Percentiles rank a stretch among this genome's conserved stretches.
phyloP scores from a whole-genome alignment of 2,329 filamentous ascomycete genomes.

The Ceratocystis huliohia region DNA sequence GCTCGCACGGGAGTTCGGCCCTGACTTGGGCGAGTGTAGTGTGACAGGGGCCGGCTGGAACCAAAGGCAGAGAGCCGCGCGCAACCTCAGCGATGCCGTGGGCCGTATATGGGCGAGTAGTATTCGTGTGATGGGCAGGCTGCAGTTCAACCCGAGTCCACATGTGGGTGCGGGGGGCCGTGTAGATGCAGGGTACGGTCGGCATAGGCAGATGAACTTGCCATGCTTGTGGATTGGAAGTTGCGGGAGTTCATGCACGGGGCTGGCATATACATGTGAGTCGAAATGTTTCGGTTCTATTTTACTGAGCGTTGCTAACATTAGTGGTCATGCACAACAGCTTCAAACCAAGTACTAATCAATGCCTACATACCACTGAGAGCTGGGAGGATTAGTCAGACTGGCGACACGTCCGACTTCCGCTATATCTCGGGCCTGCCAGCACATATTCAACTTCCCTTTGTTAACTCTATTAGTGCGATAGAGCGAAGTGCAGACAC shows the following conservation, averaged over 20 bases:
- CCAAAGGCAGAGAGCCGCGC: not conserved
- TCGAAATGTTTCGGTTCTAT: not conserved
- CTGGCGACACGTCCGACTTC: not conserved
- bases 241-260: constrained; percentile 12
- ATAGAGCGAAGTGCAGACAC: constrained; percentile 7
- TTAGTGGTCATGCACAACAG: not conserved
- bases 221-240: constrained; percentile 14
- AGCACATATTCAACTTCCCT: not conserved
- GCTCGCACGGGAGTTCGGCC: constrained; percentile 17
- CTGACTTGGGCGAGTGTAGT: not conserved
- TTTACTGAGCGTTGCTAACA: not conserved
- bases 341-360: constrained; percentile 3
- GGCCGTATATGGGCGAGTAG: constrained; percentile 6
- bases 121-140: constrained; percentile 12
- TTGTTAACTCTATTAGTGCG: not conserved
- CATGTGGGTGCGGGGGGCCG: not conserved
- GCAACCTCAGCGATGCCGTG: constrained; percentile 7
- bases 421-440: constrained; percentile 3
- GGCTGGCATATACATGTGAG: constrained; percentile 13
- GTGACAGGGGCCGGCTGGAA: not conserved
- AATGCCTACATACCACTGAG: constrained; percentile 14
- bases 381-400: not conserved
- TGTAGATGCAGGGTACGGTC: constrained; percentile 13
- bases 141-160: constrained; percentile 2
- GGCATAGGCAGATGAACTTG: constrained; percentile 13